Evolutionary conservation across 176 grass and related monocot genomes (phyloP), one percentile per base, ranked within the genome.

Genomic region (Ampelocalamus luodianensis): DNA sequence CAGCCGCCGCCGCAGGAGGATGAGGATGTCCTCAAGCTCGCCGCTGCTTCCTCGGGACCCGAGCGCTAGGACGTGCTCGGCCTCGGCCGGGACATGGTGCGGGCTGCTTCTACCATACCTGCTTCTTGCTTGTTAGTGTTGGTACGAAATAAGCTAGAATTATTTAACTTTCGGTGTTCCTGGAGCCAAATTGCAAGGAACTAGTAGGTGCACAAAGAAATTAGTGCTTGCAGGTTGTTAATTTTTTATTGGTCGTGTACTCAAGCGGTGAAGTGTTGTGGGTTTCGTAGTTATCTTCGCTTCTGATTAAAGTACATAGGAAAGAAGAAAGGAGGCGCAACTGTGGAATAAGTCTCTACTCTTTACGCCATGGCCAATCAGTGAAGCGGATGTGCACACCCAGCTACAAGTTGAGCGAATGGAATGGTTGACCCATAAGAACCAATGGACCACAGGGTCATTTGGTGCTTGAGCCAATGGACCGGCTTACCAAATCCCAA

Each of bases 1-100:
- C 58, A 40, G 5, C 17, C 6, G 42, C 61, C 44, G 14, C 14
- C 46, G 15, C 70, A 32, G 78, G 76, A 71, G 73, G 49, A 38
- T 15, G 78, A 71, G n/a, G 83, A 81, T 62, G 76, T 71, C 76
- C 70, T 75, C 82, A 83, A 79, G 71, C 66, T 87, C 65, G 45
- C 81, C 36, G 24, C 77, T 17, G 78, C 45, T 37, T 9, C 90
- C 60, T 49, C 76, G 10, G 81, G 71, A 1, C 87, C 90, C 7
- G 85, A 98, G 79, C 87, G 89, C 70, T 98, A 91, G 96, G 96
- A 95, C 65, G 91, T 98, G 45, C 83, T 98, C 18, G 96, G 96
- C 74, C 93, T 98, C 22, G 93, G 93, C 10, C 93, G 95, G 79
- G 91, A 93, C 68, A 98, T 98, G 96, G 96, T 98, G 32, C 3